These are phyloP conservation scores for Rhizophagus prolifer DNA, from an alignment of 192 early-diverging fungal species.

Conservation along the genomic window DNA sequence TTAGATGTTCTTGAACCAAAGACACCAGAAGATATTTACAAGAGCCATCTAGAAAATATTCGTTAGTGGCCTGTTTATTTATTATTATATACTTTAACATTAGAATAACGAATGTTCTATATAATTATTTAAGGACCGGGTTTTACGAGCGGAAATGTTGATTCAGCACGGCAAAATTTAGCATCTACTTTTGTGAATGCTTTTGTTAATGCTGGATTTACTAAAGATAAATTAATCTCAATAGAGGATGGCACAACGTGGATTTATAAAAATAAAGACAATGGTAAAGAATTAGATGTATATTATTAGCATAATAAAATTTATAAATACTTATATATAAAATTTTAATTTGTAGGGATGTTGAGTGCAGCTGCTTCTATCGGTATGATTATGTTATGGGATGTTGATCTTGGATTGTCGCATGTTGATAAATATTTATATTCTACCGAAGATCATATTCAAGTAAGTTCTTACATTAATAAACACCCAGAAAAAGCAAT, in stretches of 20 bases:
- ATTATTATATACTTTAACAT: not conserved
- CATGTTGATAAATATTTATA: slow-evolving; percentile 96
- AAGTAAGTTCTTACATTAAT: slow-evolving; percentile 36
- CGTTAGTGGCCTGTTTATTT: slow-evolving; percentile 43
- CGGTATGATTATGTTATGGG: slow-evolving; percentile 93
- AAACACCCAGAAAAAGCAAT: no score
- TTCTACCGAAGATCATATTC: slow-evolving; percentile 84
- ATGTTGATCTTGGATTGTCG: slow-evolving; percentile 85
- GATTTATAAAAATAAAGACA: slow-evolving; percentile 99
- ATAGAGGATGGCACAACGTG: slow-evolving; percentile 76
- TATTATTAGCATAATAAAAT: not conserved
- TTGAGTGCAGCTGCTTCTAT: slow-evolving; percentile 93
- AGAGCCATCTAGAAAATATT: slow-evolving; percentile 90
- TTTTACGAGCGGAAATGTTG: slow-evolving; percentile 65
- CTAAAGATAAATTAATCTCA: slow-evolving; percentile 89
- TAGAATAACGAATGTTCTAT: not conserved
- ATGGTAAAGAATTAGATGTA: slow-evolving; percentile 48
- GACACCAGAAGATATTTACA: slow-evolving; percentile 98
- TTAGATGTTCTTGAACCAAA: slow-evolving; percentile 95
- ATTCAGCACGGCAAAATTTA: slow-evolving; percentile 94
- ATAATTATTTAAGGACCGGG: slow-evolving; percentile 52
- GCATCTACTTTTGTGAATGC: slow-evolving; percentile 99
- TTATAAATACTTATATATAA: no score
- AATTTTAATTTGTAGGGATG: slow-evolving; percentile 61
- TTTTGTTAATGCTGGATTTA: slow-evolving; percentile 97